Conservation (phyloP, 106 monocot genomes). For the Triglochin maritima region DNA sequence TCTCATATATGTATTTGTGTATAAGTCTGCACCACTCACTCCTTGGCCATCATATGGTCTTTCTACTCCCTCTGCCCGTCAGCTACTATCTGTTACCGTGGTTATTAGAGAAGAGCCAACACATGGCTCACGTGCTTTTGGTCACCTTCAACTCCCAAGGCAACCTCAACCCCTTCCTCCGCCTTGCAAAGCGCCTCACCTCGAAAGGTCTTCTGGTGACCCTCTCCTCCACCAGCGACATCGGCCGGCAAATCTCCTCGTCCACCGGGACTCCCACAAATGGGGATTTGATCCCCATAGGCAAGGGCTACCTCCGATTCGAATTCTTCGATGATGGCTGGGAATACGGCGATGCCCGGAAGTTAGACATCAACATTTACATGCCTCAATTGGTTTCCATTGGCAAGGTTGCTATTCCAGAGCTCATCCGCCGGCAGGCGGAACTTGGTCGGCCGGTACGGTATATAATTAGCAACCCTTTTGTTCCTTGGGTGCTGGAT, state of each 20-base stretch:
- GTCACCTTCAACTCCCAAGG: conserved; percentile 51
- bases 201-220: conserved; percentile 56
- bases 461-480: conserved; percentile 47
- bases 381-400: neutral
- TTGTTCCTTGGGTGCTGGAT: conserved; percentile 58
- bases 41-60: too few relatives aligned
- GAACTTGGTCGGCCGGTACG: conserved; percentile 31
- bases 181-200: conserved; percentile 47
- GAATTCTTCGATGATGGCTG: conserved; percentile 38
- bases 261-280: conserved; percentile 1
- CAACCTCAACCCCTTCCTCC: conserved; percentile 62
- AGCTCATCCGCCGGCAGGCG: conserved; percentile 30
- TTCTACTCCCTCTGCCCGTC: too few relatives aligned
- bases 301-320: conserved; percentile 46
- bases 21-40: too few relatives aligned
- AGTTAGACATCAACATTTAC: neutral
- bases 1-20: too few relatives aligned
- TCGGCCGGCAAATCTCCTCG: conserved; percentile 18
- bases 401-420: conserved; percentile 15
- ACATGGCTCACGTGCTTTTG: conserved; percentile 31
- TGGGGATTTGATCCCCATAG: conserved; percentile 25
- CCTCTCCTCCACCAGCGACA: conserved; percentile 34
- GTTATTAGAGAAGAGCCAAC: too few relatives aligned
- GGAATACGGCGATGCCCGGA: conserved; percentile 5
- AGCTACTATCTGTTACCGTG: too few relatives aligned